phyloP scores from a whole-genome alignment of 2,329 filamentous ascomycete species.

The Curvularia verruculosa region DNA sequence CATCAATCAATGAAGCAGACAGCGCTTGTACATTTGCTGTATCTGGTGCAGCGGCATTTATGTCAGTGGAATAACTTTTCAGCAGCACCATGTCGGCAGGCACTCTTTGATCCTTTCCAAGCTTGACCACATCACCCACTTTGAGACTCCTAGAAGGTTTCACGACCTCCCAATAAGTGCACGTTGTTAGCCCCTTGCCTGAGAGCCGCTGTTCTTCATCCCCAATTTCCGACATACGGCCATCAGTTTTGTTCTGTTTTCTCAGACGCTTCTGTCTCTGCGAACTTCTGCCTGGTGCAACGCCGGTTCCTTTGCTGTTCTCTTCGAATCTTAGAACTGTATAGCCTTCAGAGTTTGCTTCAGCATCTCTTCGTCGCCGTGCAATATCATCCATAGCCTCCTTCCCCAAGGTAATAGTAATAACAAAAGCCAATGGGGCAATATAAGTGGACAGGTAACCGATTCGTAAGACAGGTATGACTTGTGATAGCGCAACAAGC shows the following conservation, averaged over 20 bases:
- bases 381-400: conserved; percentile 94
- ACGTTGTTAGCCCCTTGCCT: conserved; percentile 45
- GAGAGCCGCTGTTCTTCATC: conserved; percentile 66
- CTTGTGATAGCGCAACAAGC: conserved; percentile 90
- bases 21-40: conserved; percentile 6
- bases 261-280: conserved; percentile 41
- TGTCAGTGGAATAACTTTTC: conserved; percentile 68
- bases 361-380: conserved; percentile 81
- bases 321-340: conserved; percentile 75
- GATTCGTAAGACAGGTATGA: conserved; percentile 86
- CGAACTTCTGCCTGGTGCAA: conserved; percentile 40
- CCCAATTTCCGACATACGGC: conserved; percentile 67
- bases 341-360: conserved; percentile 93
- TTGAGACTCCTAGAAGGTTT: conserved; percentile 88
- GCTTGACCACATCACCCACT: conserved; percentile 93
- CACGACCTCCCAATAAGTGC: conserved; percentile 68
- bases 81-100: conserved; percentile 94
- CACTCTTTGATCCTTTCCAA: conserved; percentile 89
- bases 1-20: conserved; percentile 30
- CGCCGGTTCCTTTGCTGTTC: conserved; percentile 48
- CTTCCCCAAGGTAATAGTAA: conserved; percentile 90
- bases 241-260: conserved; percentile 46
- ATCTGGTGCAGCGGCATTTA: conserved; percentile 12
- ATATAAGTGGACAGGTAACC: conserved; percentile 96
- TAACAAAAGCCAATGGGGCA: conserved; percentile 87